A percentile compares a stretch with the other conserved stretches of the same genome.
phyloP scores from a whole-genome alignment of 805 yeast species.

The Danielia oregonensis region DNA sequence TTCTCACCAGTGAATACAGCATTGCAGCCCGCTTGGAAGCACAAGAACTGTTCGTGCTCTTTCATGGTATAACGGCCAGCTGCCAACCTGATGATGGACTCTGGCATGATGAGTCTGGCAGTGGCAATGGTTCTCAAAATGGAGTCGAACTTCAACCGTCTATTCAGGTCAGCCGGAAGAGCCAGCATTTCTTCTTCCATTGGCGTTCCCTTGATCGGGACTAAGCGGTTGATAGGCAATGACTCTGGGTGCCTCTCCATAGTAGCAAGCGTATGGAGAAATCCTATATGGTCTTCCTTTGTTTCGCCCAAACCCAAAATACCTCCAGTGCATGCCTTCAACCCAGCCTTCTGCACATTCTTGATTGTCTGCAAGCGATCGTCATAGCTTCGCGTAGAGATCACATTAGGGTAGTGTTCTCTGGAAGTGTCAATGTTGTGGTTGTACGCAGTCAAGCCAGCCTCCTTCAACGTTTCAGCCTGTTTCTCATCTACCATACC shows the following conservation, averaged over 20 bases:
- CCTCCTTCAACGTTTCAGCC: conserved; percentile 52
- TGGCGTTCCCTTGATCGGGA: conserved; percentile 79
- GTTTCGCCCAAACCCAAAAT: conserved; percentile 78
- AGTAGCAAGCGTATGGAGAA: conserved; percentile 58
- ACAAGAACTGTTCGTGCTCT: conserved; percentile 68
- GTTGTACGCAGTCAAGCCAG: conserved; percentile 78
- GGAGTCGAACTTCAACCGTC: conserved; percentile 54
- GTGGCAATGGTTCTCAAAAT: conserved; percentile 70
- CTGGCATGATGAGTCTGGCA: conserved; percentile 73
- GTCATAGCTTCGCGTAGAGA: conserved; percentile 66
- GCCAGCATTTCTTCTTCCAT: conserved; percentile 51
- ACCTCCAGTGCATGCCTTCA: conserved; percentile 76
- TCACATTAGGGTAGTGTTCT: conserved; percentile 70
- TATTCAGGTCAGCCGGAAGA: conserved; percentile 30
- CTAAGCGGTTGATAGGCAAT: conserved; percentile 73
- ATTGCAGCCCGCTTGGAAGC: conserved; percentile 75
- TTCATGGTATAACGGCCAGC: conserved; percentile 83
- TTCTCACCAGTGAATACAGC: conserved; percentile 79
- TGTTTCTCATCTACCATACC: conserved; percentile 75
- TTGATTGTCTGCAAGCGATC: conserved; percentile 66
- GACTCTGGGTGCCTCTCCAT: conserved; percentile 77
- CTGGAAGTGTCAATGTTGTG: conserved; percentile 80
- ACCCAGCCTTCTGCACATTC: conserved; percentile 60
- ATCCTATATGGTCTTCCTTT: conserved; percentile 64
- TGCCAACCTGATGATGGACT: conserved; percentile 65